Evolutionary conservation across 164 flowering plant species (phyloP), one percentile per base, ranked within the genome.

Genomic region (Vitis amurensis): DNA sequence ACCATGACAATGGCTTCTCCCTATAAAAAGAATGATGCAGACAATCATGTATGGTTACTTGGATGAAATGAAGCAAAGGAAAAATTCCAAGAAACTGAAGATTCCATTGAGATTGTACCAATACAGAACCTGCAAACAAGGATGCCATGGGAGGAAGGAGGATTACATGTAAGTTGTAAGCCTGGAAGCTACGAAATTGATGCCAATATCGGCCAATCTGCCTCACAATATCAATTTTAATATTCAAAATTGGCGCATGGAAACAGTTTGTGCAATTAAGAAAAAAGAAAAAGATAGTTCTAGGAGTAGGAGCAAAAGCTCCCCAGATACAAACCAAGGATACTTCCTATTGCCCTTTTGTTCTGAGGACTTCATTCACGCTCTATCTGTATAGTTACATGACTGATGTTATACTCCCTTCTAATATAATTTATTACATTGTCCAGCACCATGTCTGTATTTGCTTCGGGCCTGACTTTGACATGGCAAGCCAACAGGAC

Each of bases 401-500:
- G 86, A 63, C 80, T 78, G 55, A 83, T 80, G 65, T 80, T 83
- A 49, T 78, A 80, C 77, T 77, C 84, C 72, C 74, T 76, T 52
- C 69, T 71, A 30, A 78, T 78, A 53, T 80, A 83, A 14, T 80
- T 66, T 50, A 80, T 23, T n/a, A 80, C 80, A 14, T 83, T 83
- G 67, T 83, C 77, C 53, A 83, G 69, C 55, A 83, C 82, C 74
- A 71, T 49, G 57, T 78, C 84, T 23, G 86, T 78, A 72, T 83
- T 60, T n/a, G 83, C 81, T 15, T 77, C 81, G 3, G 79, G 82
- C 52, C 51, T 68, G 56, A 75, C 62, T 52, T 77, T 79, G 56
- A 80, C 79, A 73, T 82, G 85, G 76, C 85, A 82, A 5, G 85
- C 83, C 31, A 82, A 50, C 50, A 82, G 55, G 9, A 80, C 74